Evolutionary conservation across 352 stramenopile species (phyloP).

Genomic region (Saprolegnia parasitica): DNA sequence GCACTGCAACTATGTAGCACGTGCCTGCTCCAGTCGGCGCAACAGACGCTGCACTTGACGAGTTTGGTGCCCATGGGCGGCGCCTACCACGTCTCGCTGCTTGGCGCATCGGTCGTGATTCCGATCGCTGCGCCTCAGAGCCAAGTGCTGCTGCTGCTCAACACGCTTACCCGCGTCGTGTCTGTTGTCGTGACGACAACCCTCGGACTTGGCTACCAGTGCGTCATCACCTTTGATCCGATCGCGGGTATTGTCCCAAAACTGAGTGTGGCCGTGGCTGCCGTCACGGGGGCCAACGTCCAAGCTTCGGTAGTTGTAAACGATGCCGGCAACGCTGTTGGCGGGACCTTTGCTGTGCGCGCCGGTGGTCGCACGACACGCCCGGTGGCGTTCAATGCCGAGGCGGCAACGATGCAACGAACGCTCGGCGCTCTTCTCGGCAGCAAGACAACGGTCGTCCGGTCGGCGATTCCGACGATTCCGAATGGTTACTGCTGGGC

Average conservation of each 20-base stretch:
- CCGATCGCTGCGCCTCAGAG: not conserved
- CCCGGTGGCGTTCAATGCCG: too few species aligned
- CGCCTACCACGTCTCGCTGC: not conserved
- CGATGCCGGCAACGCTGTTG: not conserved
- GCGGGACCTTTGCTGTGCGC: not conserved
- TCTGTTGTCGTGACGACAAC: not conserved
- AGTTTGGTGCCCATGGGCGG: not conserved
- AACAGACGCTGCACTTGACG: not conserved
- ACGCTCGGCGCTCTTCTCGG: not conserved
- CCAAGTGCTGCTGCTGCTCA: slow-evolving; percentile 1
- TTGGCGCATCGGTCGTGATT: not conserved
- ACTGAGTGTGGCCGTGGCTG: not conserved
- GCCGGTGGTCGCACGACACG: too few species aligned
- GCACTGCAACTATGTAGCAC: not conserved
- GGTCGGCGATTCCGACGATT: too few species aligned
- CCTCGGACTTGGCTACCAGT: not conserved
- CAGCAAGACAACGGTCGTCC: not conserved
- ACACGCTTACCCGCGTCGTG: not conserved
- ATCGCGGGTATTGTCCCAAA: not conserved
- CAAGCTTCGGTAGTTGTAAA: not conserved
- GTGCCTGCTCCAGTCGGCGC: not conserved
- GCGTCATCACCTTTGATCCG: not conserved
- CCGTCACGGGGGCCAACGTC: not conserved
- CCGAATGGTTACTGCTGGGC: not conserved
- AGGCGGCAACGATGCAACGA: not conserved